A percentile compares a stretch with the other conserved stretches of the same genome.
phyloP scores from a whole-genome alignment of 495 filamentous ascomycete species.

The Talaromyces stipitatus region DNA sequence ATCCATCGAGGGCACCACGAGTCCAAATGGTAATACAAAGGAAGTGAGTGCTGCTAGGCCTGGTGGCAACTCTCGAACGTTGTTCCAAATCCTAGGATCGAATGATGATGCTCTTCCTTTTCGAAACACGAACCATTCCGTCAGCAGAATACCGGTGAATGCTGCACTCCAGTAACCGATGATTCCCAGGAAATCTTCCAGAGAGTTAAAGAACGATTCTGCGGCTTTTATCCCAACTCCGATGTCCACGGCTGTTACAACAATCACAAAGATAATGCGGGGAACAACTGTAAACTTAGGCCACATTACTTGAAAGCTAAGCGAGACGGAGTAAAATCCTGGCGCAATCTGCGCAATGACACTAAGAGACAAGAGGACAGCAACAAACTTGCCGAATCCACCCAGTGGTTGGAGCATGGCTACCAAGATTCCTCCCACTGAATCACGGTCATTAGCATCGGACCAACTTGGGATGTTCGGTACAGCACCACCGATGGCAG shows the following conservation, averaged over 20 bases:
- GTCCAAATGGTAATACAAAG: constrained; percentile 22
- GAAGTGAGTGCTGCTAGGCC: constrained; percentile 38
- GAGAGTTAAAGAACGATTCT: constrained; percentile 38
- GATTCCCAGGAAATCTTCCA: constrained; percentile 47
- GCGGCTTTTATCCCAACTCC: constrained; percentile 45
- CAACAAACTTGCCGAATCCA: too few relatives aligned
- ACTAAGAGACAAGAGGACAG: too few relatives aligned
- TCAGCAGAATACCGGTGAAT: constrained; percentile 40
- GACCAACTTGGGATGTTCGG: too few relatives aligned
- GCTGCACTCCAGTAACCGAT: constrained; percentile 52
- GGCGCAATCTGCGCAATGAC: too few relatives aligned
- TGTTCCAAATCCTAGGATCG: constrained; percentile 39
- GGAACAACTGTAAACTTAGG: constrained; percentile 41
- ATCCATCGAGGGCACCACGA: constrained; percentile 44
- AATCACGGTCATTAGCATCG: too few relatives aligned
- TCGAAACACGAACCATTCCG: constrained; percentile 43
- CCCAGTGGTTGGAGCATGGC: too few relatives aligned
- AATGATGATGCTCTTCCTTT: constrained; percentile 22
- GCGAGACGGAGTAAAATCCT: too few relatives aligned
- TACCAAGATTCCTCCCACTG: too few relatives aligned
- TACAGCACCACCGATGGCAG: too few relatives aligned
- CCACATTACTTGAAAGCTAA: constrained; percentile 49
- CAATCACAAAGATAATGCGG: constrained; percentile 41
- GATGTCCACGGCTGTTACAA: constrained; percentile 43
- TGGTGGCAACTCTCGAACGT: constrained; percentile 31